phyloP scores from a whole-genome alignment of 306 rosid species.

The Erythrophleum fordii region DNA sequence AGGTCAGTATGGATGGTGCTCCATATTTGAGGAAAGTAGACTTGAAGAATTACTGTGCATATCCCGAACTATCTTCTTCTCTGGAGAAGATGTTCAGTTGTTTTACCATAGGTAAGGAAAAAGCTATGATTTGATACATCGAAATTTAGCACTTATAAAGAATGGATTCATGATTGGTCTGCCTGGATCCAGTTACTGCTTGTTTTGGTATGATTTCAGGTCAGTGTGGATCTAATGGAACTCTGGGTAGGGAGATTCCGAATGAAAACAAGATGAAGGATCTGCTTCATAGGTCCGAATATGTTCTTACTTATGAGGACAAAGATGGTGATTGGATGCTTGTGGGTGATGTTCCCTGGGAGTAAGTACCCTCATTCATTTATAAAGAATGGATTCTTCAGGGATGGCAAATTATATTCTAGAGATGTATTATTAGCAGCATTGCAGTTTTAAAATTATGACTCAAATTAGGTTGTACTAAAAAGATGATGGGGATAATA shows the following conservation, averaged over 20 bases:
- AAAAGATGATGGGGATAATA: too few relatives aligned
- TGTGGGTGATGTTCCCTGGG: slow-evolving; percentile 95
- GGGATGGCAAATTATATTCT: not conserved
- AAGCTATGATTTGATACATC: slow-evolving; percentile 15
- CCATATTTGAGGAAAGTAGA: slow-evolving; percentile 91
- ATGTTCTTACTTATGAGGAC: slow-evolving; percentile 86
- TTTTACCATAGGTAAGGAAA: slow-evolving; percentile 77
- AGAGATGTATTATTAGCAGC: not conserved
- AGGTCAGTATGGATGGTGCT: slow-evolving; percentile 96
- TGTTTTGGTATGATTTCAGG: slow-evolving; percentile 64
- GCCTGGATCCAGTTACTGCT: slow-evolving; percentile 66
- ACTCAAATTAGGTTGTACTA: not conserved
- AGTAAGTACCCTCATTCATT: slow-evolving; percentile 62
- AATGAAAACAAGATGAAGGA: slow-evolving; percentile 88
- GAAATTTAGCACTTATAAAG: not conserved
- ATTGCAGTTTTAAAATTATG: not conserved
- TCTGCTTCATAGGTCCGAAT: slow-evolving; percentile 89
- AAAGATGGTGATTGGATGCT: slow-evolving; percentile 97
- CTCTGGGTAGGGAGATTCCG: slow-evolving; percentile 66
- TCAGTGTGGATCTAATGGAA: slow-evolving; percentile 80
- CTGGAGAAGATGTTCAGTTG: slow-evolving; percentile 91
- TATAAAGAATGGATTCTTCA: not conserved
- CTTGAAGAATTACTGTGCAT: slow-evolving; percentile 70
- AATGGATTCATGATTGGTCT: slow-evolving; percentile 25
- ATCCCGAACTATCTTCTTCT: slow-evolving; percentile 74